A percentile compares a stretch with the other conserved stretches of the same genome.
phyloP scores from a whole-genome alignment of 108 stramenopile species.

The Discostella stelligeroides region DNA sequence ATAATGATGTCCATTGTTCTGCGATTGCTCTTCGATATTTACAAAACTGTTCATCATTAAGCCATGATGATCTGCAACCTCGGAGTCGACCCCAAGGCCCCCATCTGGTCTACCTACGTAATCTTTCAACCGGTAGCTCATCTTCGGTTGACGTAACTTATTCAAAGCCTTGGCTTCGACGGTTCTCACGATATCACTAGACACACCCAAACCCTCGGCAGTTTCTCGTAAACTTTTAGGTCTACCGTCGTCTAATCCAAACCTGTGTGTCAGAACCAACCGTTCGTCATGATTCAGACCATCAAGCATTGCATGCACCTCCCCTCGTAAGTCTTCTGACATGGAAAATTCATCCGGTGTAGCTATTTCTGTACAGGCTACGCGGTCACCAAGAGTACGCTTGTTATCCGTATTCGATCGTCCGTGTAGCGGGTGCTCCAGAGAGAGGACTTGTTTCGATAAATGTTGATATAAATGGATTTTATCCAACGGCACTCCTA shows the following conservation, averaged over 20 bases:
- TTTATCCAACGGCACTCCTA: constrained; percentile 76
- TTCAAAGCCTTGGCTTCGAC: constrained; percentile 90
- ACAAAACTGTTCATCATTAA: not conserved
- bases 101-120: constrained; percentile 52
- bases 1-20: constrained; percentile 20
- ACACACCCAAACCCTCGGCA: constrained; percentile 66
- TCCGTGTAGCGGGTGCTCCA: constrained; percentile 55
- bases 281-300: constrained; percentile 65
- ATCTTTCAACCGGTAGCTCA: constrained; percentile 76
- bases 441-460: constrained; percentile 59
- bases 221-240: constrained; percentile 72
- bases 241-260: constrained; percentile 85
- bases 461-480: constrained; percentile 57
- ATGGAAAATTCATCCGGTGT: constrained; percentile 78
- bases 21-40: constrained; percentile 22
- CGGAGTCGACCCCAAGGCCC: constrained; percentile 1
- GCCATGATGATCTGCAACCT: constrained; percentile 9
- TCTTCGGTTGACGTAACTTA: constrained; percentile 83
- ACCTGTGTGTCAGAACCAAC: constrained; percentile 79
- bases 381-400: constrained; percentile 66
- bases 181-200: constrained; percentile 80
- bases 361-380: constrained; percentile 63
- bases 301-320: constrained; percentile 62
- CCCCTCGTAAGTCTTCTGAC: constrained; percentile 53
- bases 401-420: constrained; percentile 46